Conservation (phyloP, 768 basidiomycete genomes). For the Mycena venus region DNA sequence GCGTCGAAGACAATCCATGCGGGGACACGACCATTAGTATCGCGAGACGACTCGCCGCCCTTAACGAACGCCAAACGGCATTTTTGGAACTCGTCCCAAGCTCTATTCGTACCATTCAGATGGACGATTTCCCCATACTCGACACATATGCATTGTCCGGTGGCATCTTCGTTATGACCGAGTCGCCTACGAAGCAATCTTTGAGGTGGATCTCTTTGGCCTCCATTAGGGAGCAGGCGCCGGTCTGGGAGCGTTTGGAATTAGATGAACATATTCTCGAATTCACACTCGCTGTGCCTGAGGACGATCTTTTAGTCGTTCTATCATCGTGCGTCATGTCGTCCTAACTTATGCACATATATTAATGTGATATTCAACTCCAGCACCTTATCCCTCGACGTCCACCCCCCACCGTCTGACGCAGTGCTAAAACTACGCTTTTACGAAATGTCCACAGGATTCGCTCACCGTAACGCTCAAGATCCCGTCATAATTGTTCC, state of each 20-base stretch:
- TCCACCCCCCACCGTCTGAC: not conserved
- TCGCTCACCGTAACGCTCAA: not conserved
- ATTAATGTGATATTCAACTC: not conserved
- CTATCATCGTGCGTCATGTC: not conserved
- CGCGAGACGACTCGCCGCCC: not conserved
- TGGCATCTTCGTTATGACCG: not conserved
- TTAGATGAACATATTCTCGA: not conserved
- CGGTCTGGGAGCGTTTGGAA: not conserved
- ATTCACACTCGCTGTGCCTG: not conserved
- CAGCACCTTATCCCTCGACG: not conserved
- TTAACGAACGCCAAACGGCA: not conserved
- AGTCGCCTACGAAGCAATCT: not conserved
- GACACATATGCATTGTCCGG: not conserved
- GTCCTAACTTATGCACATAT: not conserved
- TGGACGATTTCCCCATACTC: not conserved
- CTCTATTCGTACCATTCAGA: not conserved
- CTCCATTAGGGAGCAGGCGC: not conserved
- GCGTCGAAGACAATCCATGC: constrained; percentile 11
- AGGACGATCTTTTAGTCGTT: not conserved
- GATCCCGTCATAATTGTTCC: not conserved
- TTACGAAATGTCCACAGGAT: not conserved
- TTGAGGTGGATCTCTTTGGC: not conserved
- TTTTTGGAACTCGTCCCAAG: not conserved
- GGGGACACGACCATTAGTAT: not conserved
- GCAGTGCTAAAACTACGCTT: not conserved